Percentiles rank a stretch among this genome's conserved stretches.
Conservation (phyloP, 768 basidiomycete genomes). For the Paxillus ammoniavirescens region DNA sequence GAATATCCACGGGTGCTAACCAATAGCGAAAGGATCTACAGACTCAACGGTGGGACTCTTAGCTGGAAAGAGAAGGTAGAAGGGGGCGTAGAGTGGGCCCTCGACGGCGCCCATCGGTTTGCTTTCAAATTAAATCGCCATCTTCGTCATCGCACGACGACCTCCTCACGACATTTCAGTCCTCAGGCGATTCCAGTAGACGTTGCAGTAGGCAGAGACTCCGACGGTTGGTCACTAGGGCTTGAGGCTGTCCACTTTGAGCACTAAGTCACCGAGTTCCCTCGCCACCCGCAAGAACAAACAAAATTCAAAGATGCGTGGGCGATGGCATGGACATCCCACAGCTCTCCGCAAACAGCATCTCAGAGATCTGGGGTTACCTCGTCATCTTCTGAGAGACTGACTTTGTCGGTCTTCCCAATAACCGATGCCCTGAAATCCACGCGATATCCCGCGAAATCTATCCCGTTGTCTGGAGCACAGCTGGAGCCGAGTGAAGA, state of each 20-base stretch:
- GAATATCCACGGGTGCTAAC: not conserved
- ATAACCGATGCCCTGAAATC: slow-evolving; percentile 38
- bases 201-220: not conserved
- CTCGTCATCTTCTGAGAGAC: slow-evolving; percentile 31
- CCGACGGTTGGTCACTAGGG: slow-evolving; percentile 2
- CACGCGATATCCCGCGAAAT: slow-evolving; percentile 42
- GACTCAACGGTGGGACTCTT: no score
- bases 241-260: slow-evolving; percentile 14
- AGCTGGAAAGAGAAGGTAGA: no score
- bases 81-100: no score
- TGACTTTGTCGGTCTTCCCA: not conserved
- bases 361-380: slow-evolving; percentile 26
- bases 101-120: slow-evolving; percentile 21
- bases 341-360: no score
- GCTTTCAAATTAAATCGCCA: slow-evolving; percentile 7
- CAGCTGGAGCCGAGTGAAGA: slow-evolving; percentile 51
- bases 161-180: slow-evolving; percentile 3
- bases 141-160: slow-evolving; percentile 10
- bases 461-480: slow-evolving; percentile 49
- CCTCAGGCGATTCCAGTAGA: slow-evolving; percentile 15
- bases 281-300: not conserved
- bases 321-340: slow-evolving; percentile 14
- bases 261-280: not conserved
- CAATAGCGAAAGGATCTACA: no score
- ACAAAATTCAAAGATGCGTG: not conserved